These are phyloP conservation scores for Termitomyces sp. DNA, from an alignment of 768 basidiomycete genomes.

Conservation along the genomic window DNA sequence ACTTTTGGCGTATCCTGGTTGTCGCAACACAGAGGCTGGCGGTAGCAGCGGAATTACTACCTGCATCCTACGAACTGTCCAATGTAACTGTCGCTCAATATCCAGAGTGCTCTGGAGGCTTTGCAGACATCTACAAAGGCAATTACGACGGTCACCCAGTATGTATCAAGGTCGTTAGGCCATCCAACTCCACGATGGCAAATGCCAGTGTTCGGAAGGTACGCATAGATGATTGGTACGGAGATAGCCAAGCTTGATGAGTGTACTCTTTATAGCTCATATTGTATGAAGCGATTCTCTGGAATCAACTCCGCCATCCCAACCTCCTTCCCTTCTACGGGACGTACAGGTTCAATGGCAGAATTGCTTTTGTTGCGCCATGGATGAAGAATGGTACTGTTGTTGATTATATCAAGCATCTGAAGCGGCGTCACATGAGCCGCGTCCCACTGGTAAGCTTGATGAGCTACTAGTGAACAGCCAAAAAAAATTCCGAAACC, in stretches of 20 bases:
- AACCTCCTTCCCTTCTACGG: neutral
- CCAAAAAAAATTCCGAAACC: too few species aligned
- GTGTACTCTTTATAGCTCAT: too few species aligned
- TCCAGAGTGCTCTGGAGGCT: neutral
- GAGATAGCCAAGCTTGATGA: too few species aligned
- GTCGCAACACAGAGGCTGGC: neutral
- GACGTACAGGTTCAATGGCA: neutral
- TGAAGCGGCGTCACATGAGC: too few species aligned
- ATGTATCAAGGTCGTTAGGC: neutral
- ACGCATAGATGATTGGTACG: too few species aligned
- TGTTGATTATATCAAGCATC: neutral
- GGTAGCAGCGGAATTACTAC: neutral
- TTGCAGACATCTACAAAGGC: neutral
- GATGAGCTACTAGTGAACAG: too few species aligned
- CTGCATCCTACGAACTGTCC: neutral
- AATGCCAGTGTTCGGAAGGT: too few species aligned
- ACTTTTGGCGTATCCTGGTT: neutral
- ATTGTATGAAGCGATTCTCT: constrained; percentile 1
- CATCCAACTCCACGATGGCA: neutral
- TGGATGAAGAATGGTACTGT: constrained; percentile 3
- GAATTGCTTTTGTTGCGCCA: neutral
- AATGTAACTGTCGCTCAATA: neutral
- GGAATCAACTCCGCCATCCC: neutral
- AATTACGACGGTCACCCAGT: neutral
- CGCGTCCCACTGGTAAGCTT: too few species aligned